Evolutionary conservation across 768 basidiomycete species (phyloP).

Genomic region (Trametes meyenii): DNA sequence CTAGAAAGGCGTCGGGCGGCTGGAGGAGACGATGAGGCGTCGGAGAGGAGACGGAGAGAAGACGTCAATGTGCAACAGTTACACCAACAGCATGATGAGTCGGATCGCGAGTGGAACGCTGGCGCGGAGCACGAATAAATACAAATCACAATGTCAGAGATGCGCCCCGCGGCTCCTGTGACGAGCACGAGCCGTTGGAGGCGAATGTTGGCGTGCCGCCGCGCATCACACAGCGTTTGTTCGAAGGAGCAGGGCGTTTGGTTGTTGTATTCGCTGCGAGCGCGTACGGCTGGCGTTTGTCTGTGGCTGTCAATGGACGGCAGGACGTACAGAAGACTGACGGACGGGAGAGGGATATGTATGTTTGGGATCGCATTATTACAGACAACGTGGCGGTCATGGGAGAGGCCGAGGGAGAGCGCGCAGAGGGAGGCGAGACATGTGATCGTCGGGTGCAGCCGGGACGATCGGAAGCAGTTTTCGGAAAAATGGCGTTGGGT

Average conservation of each 20-base stretch:
- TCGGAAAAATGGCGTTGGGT: conserved; percentile 16
- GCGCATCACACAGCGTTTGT: conserved; percentile 8
- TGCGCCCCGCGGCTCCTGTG: not conserved
- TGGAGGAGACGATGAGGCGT: not conserved
- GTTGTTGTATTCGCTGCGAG: not conserved
- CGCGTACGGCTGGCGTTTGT: not conserved
- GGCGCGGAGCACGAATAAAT: not conserved
- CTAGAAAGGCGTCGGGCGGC: too few species aligned
- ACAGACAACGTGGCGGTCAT: conserved; percentile 6
- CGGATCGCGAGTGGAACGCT: not conserved
- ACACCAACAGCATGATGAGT: not conserved
- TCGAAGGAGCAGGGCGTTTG: not conserved
- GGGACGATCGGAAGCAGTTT: conserved; percentile 7
- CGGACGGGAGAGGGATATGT: not conserved
- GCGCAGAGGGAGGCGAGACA: not conserved
- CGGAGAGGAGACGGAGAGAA: not conserved
- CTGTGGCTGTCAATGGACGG: not conserved
- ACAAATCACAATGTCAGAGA: not conserved
- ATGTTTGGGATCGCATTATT: not conserved
- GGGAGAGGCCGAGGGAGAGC: not conserved
- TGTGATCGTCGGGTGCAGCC: conserved; percentile 12
- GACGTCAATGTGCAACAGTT: conserved; percentile 1
- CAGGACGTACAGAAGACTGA: too few species aligned
- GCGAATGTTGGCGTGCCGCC: not conserved
- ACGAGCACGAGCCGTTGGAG: not conserved